A percentile compares a stretch with the other conserved stretches of the same genome.
Conservation (phyloP, 805 yeast genomes). For the Cyberlindnera mrakii region DNA sequence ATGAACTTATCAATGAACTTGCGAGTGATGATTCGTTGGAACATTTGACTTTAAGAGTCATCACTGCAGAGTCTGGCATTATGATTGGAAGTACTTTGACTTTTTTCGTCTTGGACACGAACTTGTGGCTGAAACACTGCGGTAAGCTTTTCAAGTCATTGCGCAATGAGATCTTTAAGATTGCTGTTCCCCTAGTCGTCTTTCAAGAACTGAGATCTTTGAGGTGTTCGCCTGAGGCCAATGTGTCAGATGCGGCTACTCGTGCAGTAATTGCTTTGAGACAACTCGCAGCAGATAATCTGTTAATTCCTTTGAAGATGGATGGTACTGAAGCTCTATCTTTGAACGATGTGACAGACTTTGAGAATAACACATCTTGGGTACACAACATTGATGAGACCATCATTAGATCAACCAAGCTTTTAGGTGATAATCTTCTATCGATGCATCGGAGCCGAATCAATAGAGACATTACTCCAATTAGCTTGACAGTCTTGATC, state of each 20-base stretch:
- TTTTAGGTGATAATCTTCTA: conserved; percentile 3
- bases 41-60: conserved; percentile 2
- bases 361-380: conserved; percentile 70
- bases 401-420: conserved; percentile 21
- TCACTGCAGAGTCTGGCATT: conserved; percentile 13
- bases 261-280: conserved; percentile 71
- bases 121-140: conserved; percentile 76
- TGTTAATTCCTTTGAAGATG: conserved; percentile 54
- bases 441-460: conserved; percentile 1
- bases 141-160: conserved; percentile 70
- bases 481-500: conserved; percentile 40
- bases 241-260: conserved; percentile 75
- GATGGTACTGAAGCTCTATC: conserved; percentile 66
- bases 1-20: conserved; percentile 4
- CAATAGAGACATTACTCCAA: conserved; percentile 7
- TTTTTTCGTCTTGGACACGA: conserved; percentile 55
- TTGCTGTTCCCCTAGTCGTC: conserved; percentile 66
- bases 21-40: conserved; percentile 1
- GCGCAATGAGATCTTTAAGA: conserved; percentile 49
- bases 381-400: conserved; percentile 64
- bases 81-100: conserved; percentile 8
- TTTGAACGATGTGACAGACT: conserved; percentile 66
- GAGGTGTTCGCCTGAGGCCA: conserved; percentile 64
- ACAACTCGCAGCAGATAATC: conserved; percentile 52
- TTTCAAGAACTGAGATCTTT: conserved; percentile 72